A percentile compares a stretch with the other conserved stretches of the same genome.
Conservation (phyloP, 2,329 filamentous ascomycete species). For the Aspergillus brasiliensis region DNA sequence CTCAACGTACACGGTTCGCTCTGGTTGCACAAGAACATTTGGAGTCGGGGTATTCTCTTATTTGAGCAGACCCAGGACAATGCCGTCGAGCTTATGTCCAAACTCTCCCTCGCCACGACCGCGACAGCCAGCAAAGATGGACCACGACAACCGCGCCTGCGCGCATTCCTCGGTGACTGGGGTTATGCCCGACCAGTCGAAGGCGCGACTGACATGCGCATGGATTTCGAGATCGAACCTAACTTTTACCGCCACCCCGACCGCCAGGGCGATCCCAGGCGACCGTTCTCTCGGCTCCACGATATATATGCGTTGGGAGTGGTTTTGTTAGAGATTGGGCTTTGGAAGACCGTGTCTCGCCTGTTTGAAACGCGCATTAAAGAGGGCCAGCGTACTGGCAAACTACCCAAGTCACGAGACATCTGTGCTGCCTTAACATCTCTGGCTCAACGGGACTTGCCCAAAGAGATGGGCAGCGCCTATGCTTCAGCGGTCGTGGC, state of each 20-base stretch:
- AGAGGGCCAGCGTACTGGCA: conserved; percentile 24
- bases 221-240: conserved; percentile 28
- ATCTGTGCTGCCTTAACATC: conserved; percentile 21
- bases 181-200: conserved; percentile 29
- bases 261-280: conserved; percentile 31
- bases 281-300: conserved; percentile 32
- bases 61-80: conserved; percentile 18
- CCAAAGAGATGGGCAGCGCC: conserved; percentile 28
- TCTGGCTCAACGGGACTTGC: conserved; percentile 22
- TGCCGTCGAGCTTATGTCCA: conserved; percentile 6
- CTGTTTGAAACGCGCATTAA: conserved; percentile 29
- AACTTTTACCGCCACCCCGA: conserved; percentile 37
- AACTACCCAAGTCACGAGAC: conserved; percentile 24
- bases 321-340: conserved; percentile 41
- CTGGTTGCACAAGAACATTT: conserved; percentile 35
- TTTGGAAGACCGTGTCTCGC: conserved; percentile 33
- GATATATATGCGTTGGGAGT: conserved; percentile 45
- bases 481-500: conserved; percentile 27
- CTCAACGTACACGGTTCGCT: conserved; percentile 29
- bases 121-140: neutral
- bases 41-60: conserved; percentile 32
- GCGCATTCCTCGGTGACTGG: conserved; percentile 31
- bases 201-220: conserved; percentile 27
- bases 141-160: neutral
- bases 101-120: neutral